Percentiles rank a stretch among this genome's conserved stretches.
phyloP scores from a whole-genome alignment of 1,284 basidiomycete genomes.

The Ustilago hordei region DNA sequence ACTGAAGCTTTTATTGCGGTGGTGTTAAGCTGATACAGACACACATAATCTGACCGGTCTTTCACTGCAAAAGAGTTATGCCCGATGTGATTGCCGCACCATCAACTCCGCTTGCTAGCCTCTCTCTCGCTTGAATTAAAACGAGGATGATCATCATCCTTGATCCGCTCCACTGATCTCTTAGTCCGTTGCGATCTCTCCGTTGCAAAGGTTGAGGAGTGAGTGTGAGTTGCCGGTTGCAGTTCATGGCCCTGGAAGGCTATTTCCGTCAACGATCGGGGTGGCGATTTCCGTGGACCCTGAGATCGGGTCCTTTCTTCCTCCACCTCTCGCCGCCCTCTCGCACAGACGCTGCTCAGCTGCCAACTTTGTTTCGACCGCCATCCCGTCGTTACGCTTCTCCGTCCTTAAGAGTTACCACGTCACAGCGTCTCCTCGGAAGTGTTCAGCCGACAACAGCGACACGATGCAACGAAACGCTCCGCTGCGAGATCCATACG shows the following conservation, averaged over 20 bases:
- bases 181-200: neutral
- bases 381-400: too few species aligned
- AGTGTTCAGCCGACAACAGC: too few species aligned
- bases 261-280: constrained; percentile 5
- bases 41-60: too few species aligned
- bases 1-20: neutral
- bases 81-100: neutral
- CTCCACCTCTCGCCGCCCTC: constrained; percentile 12
- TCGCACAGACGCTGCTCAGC: constrained; percentile 11
- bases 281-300: neutral
- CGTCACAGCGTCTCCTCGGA: neutral
- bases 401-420: neutral
- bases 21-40: too few species aligned
- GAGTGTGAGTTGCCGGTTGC: constrained; percentile 4
- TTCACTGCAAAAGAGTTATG: neutral
- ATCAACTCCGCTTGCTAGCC: neutral
- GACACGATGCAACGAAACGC: constrained; percentile 12
- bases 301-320: constrained; percentile 2
- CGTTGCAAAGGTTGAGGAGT: neutral
- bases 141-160: too few species aligned
- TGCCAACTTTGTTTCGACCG: neutral
- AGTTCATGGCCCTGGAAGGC: neutral
- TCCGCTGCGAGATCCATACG: constrained; percentile 24
- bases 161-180: neutral
- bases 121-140: neutral